Evolutionary conservation across 371 early-diverging fungal species (phyloP).

Genomic region (Apophysomyces ossiformis): DNA sequence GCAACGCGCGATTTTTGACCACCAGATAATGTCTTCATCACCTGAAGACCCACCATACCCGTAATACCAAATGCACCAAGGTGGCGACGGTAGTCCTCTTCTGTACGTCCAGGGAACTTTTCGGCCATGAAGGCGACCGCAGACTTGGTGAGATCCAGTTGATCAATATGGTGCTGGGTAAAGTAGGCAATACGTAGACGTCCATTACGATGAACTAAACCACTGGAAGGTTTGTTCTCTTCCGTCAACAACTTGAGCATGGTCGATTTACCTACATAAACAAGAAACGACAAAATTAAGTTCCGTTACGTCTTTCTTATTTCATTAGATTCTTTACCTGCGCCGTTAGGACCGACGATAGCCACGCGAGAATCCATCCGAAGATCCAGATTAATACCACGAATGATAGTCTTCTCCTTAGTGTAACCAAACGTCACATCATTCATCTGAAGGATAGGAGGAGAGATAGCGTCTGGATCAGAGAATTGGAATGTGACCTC

Average conservation of each 20-base stretch:
- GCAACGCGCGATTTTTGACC: conserved; percentile 98
- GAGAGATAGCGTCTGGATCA: conserved; percentile 84
- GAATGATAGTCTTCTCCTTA: conserved; percentile 71
- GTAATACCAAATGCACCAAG: conserved; percentile 95
- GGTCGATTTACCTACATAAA: conserved; percentile 71
- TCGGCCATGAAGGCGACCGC: conserved; percentile 90
- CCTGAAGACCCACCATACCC: conserved; percentile 93
- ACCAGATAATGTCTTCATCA: conserved; percentile 95
- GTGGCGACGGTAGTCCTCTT: conserved; percentile 95
- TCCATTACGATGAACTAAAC: conserved; percentile 90
- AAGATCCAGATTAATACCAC: conserved; percentile 87
- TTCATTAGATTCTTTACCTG: conserved; percentile 64
- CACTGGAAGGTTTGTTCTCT: conserved; percentile 74
- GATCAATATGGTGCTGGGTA: conserved; percentile 98
- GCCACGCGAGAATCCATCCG: conserved; percentile 97
- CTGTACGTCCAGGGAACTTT: conserved; percentile 88
- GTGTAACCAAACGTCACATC: conserved; percentile 91
- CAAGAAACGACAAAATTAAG: not conserved
- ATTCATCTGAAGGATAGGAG: conserved; percentile 93
- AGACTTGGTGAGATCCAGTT: conserved; percentile 81
- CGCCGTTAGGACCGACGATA: conserved; percentile 91
- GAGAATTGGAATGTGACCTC: conserved; percentile 91
- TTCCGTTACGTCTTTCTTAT: conserved; percentile 19
- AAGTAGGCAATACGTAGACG: conserved; percentile 95
- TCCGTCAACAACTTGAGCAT: conserved; percentile 92